Evolutionary conservation across 805 yeast species (phyloP).

Genomic region (Myxozyma sirexii): DNA sequence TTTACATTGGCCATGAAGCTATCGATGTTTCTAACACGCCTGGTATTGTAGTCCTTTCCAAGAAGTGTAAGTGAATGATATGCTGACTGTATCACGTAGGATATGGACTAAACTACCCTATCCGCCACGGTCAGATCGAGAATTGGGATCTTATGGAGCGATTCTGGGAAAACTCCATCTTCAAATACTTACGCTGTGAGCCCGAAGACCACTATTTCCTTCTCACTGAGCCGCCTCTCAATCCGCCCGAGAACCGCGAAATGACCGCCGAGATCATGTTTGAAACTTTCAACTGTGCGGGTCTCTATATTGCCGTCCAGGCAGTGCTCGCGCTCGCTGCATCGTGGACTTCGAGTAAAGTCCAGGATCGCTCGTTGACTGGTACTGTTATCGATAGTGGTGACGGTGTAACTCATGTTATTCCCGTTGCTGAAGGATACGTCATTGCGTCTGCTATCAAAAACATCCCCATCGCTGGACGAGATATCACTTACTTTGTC

Average conservation of each 20-base stretch:
- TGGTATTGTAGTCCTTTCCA: slow-evolving; percentile 30
- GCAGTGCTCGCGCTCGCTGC: slow-evolving; percentile 99
- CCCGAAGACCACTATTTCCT: slow-evolving; percentile 98
- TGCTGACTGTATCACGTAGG: slow-evolving; percentile 41
- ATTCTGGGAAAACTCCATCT: slow-evolving; percentile 96
- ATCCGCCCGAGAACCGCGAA: slow-evolving; percentile 99
- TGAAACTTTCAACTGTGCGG: slow-evolving; percentile 98
- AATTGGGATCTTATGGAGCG: slow-evolving; percentile 99
- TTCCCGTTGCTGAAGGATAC: slow-evolving; percentile 97
- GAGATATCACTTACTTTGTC: slow-evolving; percentile 93
- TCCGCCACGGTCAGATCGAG: slow-evolving; percentile 96
- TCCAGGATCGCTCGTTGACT: slow-evolving; percentile 89
- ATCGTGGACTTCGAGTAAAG: slow-evolving; percentile 97
- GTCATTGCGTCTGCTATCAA: slow-evolving; percentile 97
- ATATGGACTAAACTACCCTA: slow-evolving; percentile 86
- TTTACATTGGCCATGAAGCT: slow-evolving; percentile 95
- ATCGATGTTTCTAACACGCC: slow-evolving; percentile 88
- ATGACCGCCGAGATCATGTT: slow-evolving; percentile 98
- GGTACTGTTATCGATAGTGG: slow-evolving; percentile 99
- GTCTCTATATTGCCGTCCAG: slow-evolving; percentile 96
- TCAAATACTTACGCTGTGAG: slow-evolving; percentile 94
- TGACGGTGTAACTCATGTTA: slow-evolving; percentile 98
- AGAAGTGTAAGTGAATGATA: not conserved
- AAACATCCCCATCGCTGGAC: slow-evolving; percentile 97
- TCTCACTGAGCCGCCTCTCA: slow-evolving; percentile 96